phyloP scores from a whole-genome alignment of 1,139 yeast genomes.

The Candida tunisiensis region DNA sequence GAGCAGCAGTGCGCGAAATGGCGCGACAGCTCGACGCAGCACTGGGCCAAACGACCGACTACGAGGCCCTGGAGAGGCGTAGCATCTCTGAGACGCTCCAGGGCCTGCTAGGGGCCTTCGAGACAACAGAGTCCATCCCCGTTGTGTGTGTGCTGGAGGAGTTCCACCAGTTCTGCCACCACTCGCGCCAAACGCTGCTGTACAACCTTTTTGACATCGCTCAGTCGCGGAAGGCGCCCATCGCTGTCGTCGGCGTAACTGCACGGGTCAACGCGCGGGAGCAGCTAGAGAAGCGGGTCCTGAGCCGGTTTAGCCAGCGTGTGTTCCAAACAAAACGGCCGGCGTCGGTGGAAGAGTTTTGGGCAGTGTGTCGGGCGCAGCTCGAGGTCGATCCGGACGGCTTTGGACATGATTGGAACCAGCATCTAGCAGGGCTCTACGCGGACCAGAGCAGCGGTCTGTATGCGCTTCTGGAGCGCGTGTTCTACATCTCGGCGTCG shows the following conservation, averaged over 20 bases:
- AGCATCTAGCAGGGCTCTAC: constrained; percentile 21
- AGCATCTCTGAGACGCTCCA: constrained; percentile 37
- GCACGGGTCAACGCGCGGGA: constrained; percentile 65
- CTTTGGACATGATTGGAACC: constrained; percentile 34
- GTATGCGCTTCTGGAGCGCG: constrained; percentile 23
- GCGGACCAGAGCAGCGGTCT: constrained; percentile 16
- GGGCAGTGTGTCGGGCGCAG: constrained; percentile 16
- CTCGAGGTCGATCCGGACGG: constrained; percentile 13
- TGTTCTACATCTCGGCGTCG: constrained; percentile 45
- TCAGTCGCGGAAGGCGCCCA: constrained; percentile 49
- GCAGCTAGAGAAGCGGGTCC: constrained; percentile 74
- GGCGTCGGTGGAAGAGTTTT: constrained; percentile 16
- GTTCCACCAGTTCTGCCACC: constrained; percentile 50
- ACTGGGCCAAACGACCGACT: constrained; percentile 4
- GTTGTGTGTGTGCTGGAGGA: constrained; percentile 73
- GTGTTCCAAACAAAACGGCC: constrained; percentile 44
- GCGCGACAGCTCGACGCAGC: constrained; percentile 62
- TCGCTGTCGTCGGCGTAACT: constrained; percentile 70
- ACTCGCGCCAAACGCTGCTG: constrained; percentile 60
- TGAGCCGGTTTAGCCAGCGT: constrained; percentile 78
- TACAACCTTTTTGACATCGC: constrained; percentile 83
- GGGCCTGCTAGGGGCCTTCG: constrained; percentile 7
- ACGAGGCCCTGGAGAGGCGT: constrained; percentile 24
- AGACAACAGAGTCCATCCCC: constrained; percentile 24
- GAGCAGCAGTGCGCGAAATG: constrained; percentile 65